Conservation (phyloP, 208 protist genomes). For the Leishmania tropica region DNA sequence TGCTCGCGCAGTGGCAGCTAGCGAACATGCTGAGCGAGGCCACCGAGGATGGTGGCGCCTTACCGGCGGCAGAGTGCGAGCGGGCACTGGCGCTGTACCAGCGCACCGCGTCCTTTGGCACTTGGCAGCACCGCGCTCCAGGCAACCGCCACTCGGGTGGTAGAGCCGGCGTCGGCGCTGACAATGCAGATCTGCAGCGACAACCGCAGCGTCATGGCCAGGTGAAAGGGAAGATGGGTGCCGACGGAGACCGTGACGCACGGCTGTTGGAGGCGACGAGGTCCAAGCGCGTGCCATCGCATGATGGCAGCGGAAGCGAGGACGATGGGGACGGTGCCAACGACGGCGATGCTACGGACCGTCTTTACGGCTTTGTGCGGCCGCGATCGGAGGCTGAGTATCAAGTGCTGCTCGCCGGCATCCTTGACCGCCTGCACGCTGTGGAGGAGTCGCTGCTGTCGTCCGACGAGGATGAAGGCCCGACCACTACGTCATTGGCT, state of each 20-base stretch:
- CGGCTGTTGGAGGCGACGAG: background rate
- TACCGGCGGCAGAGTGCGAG: slow-evolving; percentile 36
- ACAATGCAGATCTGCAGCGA: background rate
- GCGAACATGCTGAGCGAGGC: slow-evolving; percentile 33
- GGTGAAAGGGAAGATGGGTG: background rate
- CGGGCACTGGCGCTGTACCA: slow-evolving; percentile 45
- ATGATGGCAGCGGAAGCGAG: background rate
- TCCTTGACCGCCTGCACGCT: slow-evolving; percentile 20
- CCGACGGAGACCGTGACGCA: background rate
- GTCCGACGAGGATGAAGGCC: slow-evolving; percentile 30
- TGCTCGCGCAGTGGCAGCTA: slow-evolving; percentile 80
- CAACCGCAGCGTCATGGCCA: background rate
- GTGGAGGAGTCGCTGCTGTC: slow-evolving; percentile 17
- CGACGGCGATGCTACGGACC: background rate
- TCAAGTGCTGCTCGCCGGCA: slow-evolving; percentile 6
- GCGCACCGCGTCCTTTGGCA: slow-evolving; percentile 41
- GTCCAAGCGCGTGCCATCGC: background rate
- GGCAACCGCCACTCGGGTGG: background rate
- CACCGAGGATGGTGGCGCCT: background rate
- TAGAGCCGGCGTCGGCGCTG: background rate
- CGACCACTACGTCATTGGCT: slow-evolving; percentile 28
- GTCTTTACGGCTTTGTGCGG: slow-evolving; percentile 8
- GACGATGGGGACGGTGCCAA: background rate
- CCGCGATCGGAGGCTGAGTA: slow-evolving; percentile 23
- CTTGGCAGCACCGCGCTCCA: slow-evolving; percentile 38